phyloP scores from a whole-genome alignment of 2,329 filamentous ascomycete species.

The Orbilia brochopaga region DNA sequence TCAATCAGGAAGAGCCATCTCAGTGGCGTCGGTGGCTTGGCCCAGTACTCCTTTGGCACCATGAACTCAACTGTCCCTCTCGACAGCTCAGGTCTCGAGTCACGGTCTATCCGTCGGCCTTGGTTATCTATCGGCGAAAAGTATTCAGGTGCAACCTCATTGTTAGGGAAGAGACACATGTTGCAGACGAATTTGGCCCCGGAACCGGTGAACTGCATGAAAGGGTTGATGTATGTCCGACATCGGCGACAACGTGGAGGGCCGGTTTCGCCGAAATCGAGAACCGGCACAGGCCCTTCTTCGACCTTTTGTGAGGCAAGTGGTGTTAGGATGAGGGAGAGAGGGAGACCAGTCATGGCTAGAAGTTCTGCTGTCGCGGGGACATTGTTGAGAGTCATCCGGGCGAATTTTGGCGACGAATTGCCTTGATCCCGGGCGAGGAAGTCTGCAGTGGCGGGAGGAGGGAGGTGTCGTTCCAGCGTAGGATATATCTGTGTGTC shows the following conservation, averaged over 20 bases:
- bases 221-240: slow-evolving; percentile 96
- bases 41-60: slow-evolving; percentile 99
- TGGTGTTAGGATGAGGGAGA: slow-evolving; percentile 88
- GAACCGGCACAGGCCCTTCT: slow-evolving; percentile 83
- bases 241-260: slow-evolving; percentile 92
- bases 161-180: slow-evolving; percentile 88
- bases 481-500: slow-evolving; percentile 89
- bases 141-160: slow-evolving; percentile 90
- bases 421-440: slow-evolving; percentile 97
- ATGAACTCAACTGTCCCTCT: slow-evolving; percentile 93
- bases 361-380: slow-evolving; percentile 81
- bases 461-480: slow-evolving; percentile 90
- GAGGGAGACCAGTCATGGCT: slow-evolving; percentile 77
- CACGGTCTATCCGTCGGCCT: slow-evolving; percentile 83
- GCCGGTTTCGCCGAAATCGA: slow-evolving; percentile 91
- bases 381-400: slow-evolving; percentile 91
- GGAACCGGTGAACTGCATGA: slow-evolving; percentile 94
- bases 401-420: slow-evolving; percentile 89
- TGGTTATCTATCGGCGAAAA: slow-evolving; percentile 88
- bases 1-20: slow-evolving; percentile 92
- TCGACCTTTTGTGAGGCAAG: slow-evolving; percentile 81
- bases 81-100: slow-evolving; percentile 86
- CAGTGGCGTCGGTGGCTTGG: slow-evolving; percentile 77
- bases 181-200: slow-evolving; percentile 98
- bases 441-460: slow-evolving; percentile 84